Percentiles rank a stretch among this genome's conserved stretches.
Evolutionary conservation across 345 rosid genomes (phyloP).

Genomic region (Citrus sp.): DNA sequence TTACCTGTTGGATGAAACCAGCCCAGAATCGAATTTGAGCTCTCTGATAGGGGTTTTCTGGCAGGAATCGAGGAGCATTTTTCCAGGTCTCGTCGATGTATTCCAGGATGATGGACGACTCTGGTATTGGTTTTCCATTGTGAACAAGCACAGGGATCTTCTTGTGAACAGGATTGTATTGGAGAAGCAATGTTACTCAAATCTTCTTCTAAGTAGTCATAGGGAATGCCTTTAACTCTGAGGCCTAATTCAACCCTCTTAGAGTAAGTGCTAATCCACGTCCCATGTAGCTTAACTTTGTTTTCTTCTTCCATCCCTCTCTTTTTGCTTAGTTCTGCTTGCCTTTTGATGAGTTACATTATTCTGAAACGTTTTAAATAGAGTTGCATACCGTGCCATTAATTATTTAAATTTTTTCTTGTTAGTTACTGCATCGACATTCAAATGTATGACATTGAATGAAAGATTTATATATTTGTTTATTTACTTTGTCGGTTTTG

Average conservation of each 20-base stretch:
- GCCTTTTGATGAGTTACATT: background rate
- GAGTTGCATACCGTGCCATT: too few species aligned
- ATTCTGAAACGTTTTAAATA: background rate
- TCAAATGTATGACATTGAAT: background rate
- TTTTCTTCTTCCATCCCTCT: constrained; percentile 21
- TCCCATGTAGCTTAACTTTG: constrained; percentile 37
- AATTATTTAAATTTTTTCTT: too few species aligned
- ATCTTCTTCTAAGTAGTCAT: constrained; percentile 45
- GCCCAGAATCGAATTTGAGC: constrained; percentile 43
- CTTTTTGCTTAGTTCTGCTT: background rate
- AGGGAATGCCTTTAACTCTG: constrained; percentile 38
- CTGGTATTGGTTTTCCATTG: constrained; percentile 42
- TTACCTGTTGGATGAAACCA: constrained; percentile 17
- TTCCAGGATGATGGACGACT: constrained; percentile 39
- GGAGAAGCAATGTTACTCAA: constrained; percentile 28
- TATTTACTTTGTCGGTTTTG: too few species aligned
- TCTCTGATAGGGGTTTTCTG: constrained; percentile 37
- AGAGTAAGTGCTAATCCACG: constrained; percentile 28
- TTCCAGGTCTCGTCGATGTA: constrained; percentile 46
- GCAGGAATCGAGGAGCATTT: constrained; percentile 31
- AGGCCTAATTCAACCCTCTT: constrained; percentile 42
- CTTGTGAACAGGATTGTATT: constrained; percentile 41
- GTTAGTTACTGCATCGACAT: background rate
- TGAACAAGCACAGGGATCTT: constrained; percentile 47
- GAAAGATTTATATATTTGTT: too few species aligned